A percentile compares a stretch with the other conserved stretches of the same genome.
Conservation (phyloP, 306 rosid genomes). For the Pyrus communis region DNA sequence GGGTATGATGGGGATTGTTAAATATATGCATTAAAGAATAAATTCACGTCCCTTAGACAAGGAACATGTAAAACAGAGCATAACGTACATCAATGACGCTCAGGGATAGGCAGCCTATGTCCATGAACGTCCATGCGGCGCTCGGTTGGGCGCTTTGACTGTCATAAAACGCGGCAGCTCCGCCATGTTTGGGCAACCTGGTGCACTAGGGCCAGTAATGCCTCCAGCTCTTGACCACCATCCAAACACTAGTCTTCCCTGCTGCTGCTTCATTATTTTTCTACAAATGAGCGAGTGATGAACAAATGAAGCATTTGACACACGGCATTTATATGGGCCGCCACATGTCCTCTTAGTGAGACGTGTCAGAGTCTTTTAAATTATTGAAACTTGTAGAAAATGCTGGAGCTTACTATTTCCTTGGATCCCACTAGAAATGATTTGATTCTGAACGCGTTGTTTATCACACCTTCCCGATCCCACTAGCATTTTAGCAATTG, state of each 20-base stretch:
- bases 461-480: neutral
- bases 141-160: constrained; percentile 15
- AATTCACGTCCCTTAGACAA: neutral
- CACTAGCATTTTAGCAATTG: too few species aligned
- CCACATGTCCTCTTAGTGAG: neutral
- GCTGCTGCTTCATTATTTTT: neutral
- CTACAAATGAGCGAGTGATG: too few species aligned
- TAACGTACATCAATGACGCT: constrained; percentile 9
- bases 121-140: constrained; percentile 30
- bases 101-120: constrained; percentile 7
- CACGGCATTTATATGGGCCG: neutral
- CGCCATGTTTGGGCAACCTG: neutral
- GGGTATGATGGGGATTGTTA: too few species aligned
- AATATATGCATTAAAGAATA: neutral
- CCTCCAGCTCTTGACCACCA: neutral
- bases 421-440: neutral
- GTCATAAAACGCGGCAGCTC: constrained; percentile 9
- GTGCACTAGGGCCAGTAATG: neutral
- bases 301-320: neutral
- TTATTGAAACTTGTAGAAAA: neutral
- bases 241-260: neutral
- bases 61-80: neutral
- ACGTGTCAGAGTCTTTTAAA: neutral
- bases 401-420: neutral
- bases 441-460: too few species aligned